Evolutionary conservation across 768 basidiomycete species (phyloP).

Genomic region (Cyclocybe aegerita): DNA sequence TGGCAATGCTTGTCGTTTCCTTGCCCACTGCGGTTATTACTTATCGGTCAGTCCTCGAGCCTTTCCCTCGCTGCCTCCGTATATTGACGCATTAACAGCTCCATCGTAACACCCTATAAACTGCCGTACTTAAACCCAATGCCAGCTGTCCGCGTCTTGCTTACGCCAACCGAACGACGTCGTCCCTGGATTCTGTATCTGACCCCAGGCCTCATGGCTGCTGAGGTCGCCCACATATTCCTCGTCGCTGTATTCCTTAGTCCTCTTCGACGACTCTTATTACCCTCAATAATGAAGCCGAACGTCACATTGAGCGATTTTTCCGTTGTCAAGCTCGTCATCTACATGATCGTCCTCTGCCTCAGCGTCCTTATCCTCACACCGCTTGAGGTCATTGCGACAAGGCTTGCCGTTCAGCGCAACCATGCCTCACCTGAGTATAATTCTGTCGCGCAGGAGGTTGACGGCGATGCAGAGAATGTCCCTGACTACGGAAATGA

Average conservation of each 20-base stretch:
- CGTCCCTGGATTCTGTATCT: constrained; percentile 80
- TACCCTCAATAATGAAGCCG: constrained; percentile 37
- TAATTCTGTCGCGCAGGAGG: constrained; percentile 74
- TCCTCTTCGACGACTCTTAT: constrained; percentile 44
- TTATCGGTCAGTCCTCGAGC: constrained; percentile 53
- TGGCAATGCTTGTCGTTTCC: constrained; percentile 63
- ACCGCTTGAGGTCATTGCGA: constrained; percentile 79
- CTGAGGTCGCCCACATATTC: constrained; percentile 47
- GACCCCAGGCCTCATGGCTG: constrained; percentile 72
- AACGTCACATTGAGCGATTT: constrained; percentile 39
- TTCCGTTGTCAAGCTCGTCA: constrained; percentile 45
- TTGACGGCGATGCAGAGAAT: constrained; percentile 62
- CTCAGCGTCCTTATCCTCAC: constrained; percentile 60
- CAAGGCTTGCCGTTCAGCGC: constrained; percentile 79
- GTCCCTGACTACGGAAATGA: constrained; percentile 64
- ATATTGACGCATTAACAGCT: constrained; percentile 36
- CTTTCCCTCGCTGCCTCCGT: background rate
- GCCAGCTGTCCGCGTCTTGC: constrained; percentile 62
- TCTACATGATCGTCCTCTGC: constrained; percentile 58
- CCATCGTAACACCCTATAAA: constrained; percentile 82
- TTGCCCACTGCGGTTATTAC: constrained; percentile 74
- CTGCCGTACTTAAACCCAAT: constrained; percentile 61
- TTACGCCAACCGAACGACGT: constrained; percentile 80
- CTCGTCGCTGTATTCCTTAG: constrained; percentile 48
- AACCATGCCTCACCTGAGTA: constrained; percentile 78